These are phyloP conservation scores for Podospora australis DNA, from an alignment of 495 filamentous ascomycete species.

Conservation along the genomic window DNA sequence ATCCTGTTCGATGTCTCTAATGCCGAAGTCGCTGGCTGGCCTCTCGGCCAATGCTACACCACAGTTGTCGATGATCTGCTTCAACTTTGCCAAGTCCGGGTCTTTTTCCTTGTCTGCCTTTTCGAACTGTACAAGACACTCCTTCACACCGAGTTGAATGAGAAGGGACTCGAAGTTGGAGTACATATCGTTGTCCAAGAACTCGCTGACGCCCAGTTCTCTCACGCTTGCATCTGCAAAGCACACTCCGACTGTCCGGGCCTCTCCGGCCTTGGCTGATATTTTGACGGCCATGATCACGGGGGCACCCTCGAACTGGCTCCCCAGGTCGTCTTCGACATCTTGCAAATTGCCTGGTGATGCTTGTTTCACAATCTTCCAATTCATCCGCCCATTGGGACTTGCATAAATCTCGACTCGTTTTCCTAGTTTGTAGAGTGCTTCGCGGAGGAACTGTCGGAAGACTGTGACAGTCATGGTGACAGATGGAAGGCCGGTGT, in stretches of 20 bases:
- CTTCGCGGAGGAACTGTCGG: conserved; percentile 91
- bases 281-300: conserved; percentile 95
- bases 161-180: conserved; percentile 96
- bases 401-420: conserved; percentile 85
- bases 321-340: conserved; percentile 91
- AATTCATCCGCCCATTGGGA: conserved; percentile 67
- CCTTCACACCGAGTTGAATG: conserved; percentile 92
- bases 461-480: conserved; percentile 91
- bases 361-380: conserved; percentile 86
- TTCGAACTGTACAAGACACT: conserved; percentile 79
- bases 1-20: conserved; percentile 94
- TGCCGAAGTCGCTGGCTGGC: conserved; percentile 69
- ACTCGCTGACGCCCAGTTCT: conserved; percentile 94
- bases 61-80: conserved; percentile 82
- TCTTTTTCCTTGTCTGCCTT: conserved; percentile 66
- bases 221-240: conserved; percentile 97
- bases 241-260: conserved; percentile 84
- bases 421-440: conserved; percentile 83
- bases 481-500: conserved; percentile 80
- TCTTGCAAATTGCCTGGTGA: conserved; percentile 96
- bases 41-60: conserved; percentile 83
- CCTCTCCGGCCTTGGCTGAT: conserved; percentile 75
- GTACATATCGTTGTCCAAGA: conserved; percentile 95
- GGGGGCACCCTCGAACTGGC: conserved; percentile 78
- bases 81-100: conserved; percentile 80